A percentile compares a stretch with the other conserved stretches of the same genome.
Conservation (phyloP, 306 rosid species). For the Senna tora region DNA sequence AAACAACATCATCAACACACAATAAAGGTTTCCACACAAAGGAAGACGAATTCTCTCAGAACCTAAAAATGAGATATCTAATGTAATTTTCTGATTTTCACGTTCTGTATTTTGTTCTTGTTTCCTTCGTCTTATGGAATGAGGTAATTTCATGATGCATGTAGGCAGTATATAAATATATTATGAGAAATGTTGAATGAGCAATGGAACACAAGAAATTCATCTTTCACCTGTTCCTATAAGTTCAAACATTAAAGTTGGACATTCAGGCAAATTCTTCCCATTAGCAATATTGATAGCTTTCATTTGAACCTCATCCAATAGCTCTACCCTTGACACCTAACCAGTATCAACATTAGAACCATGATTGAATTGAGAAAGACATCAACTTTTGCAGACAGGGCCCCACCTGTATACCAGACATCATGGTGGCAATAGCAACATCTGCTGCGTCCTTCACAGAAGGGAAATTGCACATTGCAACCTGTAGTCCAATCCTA, state of each 20-base stretch:
- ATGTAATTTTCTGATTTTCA: conserved; percentile 13
- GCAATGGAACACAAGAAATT: conserved; percentile 5
- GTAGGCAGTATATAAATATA: conserved; percentile 1
- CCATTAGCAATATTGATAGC: conserved; percentile 95
- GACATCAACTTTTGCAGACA: conserved; percentile 32
- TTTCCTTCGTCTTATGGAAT: conserved; percentile 4
- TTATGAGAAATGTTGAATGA: conserved; percentile 27
- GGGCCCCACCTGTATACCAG: conserved; percentile 84
- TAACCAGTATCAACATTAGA: conserved; percentile 42
- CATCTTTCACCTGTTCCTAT: conserved; percentile 79
- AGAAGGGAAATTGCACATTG: conserved; percentile 95
- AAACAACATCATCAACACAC: conserved; percentile 17
- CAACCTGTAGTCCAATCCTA: conserved; percentile 66
- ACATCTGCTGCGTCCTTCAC: conserved; percentile 95
- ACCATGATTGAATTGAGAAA: conserved; percentile 23
- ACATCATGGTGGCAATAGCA: conserved; percentile 89
- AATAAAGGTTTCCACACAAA: conserved; percentile 3
- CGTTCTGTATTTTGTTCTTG: neutral
- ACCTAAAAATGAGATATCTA: conserved; percentile 5
- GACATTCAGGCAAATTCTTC: conserved; percentile 73
- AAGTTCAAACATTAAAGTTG: conserved; percentile 92
- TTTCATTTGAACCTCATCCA: conserved; percentile 93
- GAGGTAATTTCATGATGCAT: conserved; percentile 29
- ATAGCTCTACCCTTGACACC: conserved; percentile 95
- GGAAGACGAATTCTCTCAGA: neutral